Base-by-base conservation (phyloP, 108 stramenopile species). In the Epithemia pelagica region DNA sequence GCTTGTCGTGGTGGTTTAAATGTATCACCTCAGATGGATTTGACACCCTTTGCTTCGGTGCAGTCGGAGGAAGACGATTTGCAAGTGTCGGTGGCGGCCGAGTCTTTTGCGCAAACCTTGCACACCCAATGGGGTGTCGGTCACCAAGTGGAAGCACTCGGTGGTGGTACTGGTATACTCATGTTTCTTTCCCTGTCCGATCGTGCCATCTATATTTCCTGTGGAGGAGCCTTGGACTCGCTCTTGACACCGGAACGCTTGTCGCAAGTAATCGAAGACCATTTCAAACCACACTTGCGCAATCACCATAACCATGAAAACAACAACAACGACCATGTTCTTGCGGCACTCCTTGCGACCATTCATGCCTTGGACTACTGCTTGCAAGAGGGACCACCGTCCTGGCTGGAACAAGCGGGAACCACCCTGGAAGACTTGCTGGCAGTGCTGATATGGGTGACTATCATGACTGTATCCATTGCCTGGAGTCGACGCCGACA, bases 61-160 rank as follows among this genome's bases (percentile, higher is more conserved):
- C n/a, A n/a, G 37, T 46, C 37, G 37, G 37, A 10, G 37, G 37
- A 5, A 15, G 37, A 46, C 37, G 37, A 46, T 15, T 5, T 10
- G 5, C 37, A 15, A 5, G 37, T 46, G 37, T 10, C 5, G 5
- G 10, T 5, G 15, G 56, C 58, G 21, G 67, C 58, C 24, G 62
- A 72, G 52, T 23, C 54, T 20, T 64, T 80, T 53, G 79, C 79
- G 8, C 59, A 32, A 26, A 28, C 28, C n/a, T 30, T 80, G 28
- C 85, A 83, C 59, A 71, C 81, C 37, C 24, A 28, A 18, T 87
- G 80, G 79, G 85, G 85, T 5, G 76, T 87, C 0, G 85, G 84
- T 21, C n/a, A n/a, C n/a, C 30, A 65, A 15, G 61, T 72, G 26
- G 64, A 54, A 18, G 29, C 59, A 25, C 31, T 33, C 10, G 63